Evolutionary conservation across 768 basidiomycete genomes (phyloP), one percentile per base, ranked within the genome.

Genomic region (Clathrus columnatus): DNA sequence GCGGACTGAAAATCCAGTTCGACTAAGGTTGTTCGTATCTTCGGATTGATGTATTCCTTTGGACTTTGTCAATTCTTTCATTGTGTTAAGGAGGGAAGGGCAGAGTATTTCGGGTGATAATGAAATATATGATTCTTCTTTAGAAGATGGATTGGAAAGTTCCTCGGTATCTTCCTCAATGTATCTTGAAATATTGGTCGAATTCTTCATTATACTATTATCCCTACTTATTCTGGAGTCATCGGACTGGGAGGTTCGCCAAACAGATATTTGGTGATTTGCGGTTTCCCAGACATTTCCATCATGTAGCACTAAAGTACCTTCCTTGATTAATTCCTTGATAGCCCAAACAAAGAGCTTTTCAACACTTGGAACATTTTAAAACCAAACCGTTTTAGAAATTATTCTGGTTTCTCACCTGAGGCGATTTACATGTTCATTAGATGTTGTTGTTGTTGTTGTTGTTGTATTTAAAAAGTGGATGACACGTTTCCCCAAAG

Each of bases 121-220:
- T 1, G 85, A 72, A 18, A 85, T 64, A 58, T 87, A 91, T 0
- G 81, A 76, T 61, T 87, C 84, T 61, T 91, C 88, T 43, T 75
- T 68, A 0, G 67, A 54, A 10, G 68, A 67, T 0, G 85, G 81
- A 50, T 87, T 85, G n/a, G 85, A 85, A 49, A 85, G 65, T 10
- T 72, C 72, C 2, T 68, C 72, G 5, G 66, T 73, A 17, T 69
- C 69, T 32, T 77, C 75, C 10, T 71, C 69, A 29, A 69, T 71
- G 14, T 69, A 59, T 2, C 49, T 57, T 6, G 51, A 52, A 30
- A 61, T 49, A 16, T 56, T 20, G 65, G 61, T 48, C 5, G 53
- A 48, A 21, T 26, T 46, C 7, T 41, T 67, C 66, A n/a, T 51
- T 18, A 57, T 53, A 50, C 63, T 69, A 65, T 51, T 73, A n/a